Conservation (phyloP, 306 rosid species). For the Rubus idaeus region DNA sequence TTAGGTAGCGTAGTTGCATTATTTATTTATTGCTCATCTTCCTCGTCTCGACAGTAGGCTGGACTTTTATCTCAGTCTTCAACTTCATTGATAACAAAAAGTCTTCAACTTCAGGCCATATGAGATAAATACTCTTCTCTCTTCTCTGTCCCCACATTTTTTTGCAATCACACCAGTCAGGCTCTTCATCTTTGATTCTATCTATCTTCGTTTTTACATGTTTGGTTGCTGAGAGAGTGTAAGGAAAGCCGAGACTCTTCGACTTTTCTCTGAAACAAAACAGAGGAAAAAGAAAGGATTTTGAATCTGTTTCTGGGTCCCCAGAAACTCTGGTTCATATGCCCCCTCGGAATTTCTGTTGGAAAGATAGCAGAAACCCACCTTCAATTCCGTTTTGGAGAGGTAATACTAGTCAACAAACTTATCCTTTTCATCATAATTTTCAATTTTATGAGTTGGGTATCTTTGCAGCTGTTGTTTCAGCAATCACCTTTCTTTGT, state of each 20-base stretch:
- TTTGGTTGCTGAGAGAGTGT: slow-evolving; percentile 1
- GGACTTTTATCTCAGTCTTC: neutral
- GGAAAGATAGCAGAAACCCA: neutral
- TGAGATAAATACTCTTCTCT: neutral
- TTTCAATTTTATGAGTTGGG: neutral
- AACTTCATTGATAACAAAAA: neutral
- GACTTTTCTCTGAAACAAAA: neutral
- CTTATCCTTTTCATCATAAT: neutral
- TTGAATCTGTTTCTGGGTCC: slow-evolving; percentile 15
- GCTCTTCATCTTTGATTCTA: neutral
- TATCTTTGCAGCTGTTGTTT: neutral
- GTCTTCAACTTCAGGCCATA: neutral
- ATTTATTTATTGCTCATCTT: neutral
- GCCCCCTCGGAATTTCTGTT: neutral
- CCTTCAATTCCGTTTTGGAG: neutral
- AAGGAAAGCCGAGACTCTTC: neutral
- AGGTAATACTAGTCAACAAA: neutral
- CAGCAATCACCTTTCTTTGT: neutral
- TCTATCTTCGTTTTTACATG: neutral
- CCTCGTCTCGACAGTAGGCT: neutral
- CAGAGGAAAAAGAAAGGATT: neutral
- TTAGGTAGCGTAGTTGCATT: neutral
- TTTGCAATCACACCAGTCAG: neutral
- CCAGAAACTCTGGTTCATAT: neutral
- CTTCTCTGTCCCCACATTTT: neutral